phyloP scores from a whole-genome alignment of 371 early-diverging fungal genomes.

The Smittium mucronatum region DNA sequence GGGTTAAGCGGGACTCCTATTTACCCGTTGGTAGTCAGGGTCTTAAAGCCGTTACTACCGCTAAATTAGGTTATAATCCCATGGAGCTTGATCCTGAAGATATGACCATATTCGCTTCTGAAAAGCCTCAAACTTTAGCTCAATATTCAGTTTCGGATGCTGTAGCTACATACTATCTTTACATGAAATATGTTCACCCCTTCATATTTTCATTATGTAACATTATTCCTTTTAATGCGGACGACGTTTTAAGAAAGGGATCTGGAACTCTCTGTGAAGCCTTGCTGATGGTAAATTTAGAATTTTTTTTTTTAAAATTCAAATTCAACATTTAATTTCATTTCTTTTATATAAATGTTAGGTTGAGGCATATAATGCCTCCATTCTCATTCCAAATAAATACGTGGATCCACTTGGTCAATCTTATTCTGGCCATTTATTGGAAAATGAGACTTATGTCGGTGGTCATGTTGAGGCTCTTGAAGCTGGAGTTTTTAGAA shows the following conservation, averaged over 20 bases:
- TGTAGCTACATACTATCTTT: slow-evolving; percentile 98
- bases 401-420: slow-evolving; percentile 60
- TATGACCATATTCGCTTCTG: slow-evolving; percentile 92
- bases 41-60: slow-evolving; percentile 90
- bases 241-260: slow-evolving; percentile 94
- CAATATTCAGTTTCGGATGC: slow-evolving; percentile 99
- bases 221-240: slow-evolving; percentile 94
- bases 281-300: slow-evolving; percentile 75
- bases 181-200: slow-evolving; percentile 99
- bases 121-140: slow-evolving; percentile 92
- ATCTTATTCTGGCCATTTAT: slow-evolving; percentile 79
- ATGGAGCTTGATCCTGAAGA: slow-evolving; percentile 98
- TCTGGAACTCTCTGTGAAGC: slow-evolving; percentile 98
- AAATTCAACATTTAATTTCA: slow-evolving; percentile 6
- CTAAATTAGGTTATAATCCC: slow-evolving; percentile 97
- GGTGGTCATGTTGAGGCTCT: slow-evolving; percentile 99
- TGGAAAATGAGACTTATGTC: slow-evolving; percentile 95
- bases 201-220: slow-evolving; percentile 99
- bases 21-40: slow-evolving; percentile 97
- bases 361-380: slow-evolving; percentile 72
- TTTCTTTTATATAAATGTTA: not conserved
- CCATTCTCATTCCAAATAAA: slow-evolving; percentile 95
- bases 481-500: slow-evolving; percentile 96
- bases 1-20: slow-evolving; percentile 99
- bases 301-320: not conserved